Percentiles rank a stretch among this genome's conserved stretches.
These are phyloP conservation scores for Alternaria brassicae DNA, from an alignment of 2,329 filamentous ascomycete species.

Conservation along the genomic window DNA sequence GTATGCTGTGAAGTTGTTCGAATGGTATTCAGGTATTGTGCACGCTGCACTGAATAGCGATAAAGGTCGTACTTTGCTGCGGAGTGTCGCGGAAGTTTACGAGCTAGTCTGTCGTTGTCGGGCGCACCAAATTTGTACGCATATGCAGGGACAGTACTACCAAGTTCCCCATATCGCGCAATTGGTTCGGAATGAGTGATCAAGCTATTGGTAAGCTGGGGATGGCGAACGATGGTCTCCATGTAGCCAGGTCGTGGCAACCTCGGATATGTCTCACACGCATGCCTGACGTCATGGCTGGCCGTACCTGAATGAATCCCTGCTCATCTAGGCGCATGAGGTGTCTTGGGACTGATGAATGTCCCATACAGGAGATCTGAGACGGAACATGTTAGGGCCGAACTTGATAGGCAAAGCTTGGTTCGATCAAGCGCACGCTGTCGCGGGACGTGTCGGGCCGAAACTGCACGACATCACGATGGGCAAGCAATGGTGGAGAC, in stretches of 20 bases:
- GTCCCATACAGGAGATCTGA: neutral
- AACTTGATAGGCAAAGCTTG: slow-evolving; percentile 4
- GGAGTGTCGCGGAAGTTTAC: slow-evolving; percentile 25
- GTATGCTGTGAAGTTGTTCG: neutral
- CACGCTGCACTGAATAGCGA: neutral
- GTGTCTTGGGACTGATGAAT: neutral
- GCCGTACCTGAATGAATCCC: neutral
- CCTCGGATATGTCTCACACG: neutral
- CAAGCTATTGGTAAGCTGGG: neutral
- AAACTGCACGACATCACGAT: neutral
- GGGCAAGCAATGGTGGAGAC: neutral
- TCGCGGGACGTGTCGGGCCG: neutral
- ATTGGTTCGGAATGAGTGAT: neutral
- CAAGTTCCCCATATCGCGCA: slow-evolving; percentile 7
- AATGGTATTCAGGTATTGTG: neutral
- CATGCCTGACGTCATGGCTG: slow-evolving; percentile 10
- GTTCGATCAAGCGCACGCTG: neutral
- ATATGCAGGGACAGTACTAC: slow-evolving; percentile 8
- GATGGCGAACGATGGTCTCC: slow-evolving; percentile 9
- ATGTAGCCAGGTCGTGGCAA: slow-evolving; percentile 7
- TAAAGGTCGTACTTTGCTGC: slow-evolving; percentile 12
- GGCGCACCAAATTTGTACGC: slow-evolving; percentile 13
- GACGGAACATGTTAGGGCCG: neutral
- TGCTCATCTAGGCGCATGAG: neutral
- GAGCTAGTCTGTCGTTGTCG: slow-evolving; percentile 12